These are phyloP conservation scores for Boletus rubroflammeus DNA, from an alignment of 768 basidiomycete genomes.

Conservation along the genomic window DNA sequence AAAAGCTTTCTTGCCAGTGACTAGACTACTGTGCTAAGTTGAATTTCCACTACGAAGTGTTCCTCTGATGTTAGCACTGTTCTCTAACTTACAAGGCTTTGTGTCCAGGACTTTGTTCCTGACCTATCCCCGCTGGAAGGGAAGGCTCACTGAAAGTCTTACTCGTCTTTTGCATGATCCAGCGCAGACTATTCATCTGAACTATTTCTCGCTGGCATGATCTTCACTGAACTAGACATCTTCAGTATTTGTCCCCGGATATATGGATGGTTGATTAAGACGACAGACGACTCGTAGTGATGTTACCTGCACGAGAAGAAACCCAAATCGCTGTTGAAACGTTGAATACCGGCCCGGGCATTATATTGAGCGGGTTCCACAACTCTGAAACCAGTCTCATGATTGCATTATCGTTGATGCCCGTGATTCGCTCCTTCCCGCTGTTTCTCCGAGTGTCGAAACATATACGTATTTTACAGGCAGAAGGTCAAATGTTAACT, in stretches of 20 bases:
- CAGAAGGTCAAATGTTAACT: background rate
- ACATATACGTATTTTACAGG: slow-evolving; percentile 3
- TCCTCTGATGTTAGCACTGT: background rate
- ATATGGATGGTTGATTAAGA: background rate
- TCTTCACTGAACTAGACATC: background rate
- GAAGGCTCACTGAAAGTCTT: background rate
- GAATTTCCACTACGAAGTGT: background rate
- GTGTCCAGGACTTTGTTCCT: background rate
- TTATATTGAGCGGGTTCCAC: background rate
- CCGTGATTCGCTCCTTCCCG: background rate
- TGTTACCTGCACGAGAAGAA: background rate
- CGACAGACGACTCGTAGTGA: background rate
- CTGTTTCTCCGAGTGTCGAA: background rate
- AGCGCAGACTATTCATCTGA: background rate
- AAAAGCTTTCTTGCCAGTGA: background rate
- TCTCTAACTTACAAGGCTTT: background rate
- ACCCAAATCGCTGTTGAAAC: background rate
- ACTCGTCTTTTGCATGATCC: background rate
- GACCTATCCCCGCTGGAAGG: background rate
- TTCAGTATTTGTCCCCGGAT: background rate
- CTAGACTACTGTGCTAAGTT: background rate
- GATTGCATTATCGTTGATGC: background rate
- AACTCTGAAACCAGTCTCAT: slow-evolving; percentile 4
- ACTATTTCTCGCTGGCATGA: background rate
- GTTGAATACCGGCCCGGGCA: background rate